phyloP scores from a whole-genome alignment of 352 stramenopile genomes.

The Phytophthora pisi region DNA sequence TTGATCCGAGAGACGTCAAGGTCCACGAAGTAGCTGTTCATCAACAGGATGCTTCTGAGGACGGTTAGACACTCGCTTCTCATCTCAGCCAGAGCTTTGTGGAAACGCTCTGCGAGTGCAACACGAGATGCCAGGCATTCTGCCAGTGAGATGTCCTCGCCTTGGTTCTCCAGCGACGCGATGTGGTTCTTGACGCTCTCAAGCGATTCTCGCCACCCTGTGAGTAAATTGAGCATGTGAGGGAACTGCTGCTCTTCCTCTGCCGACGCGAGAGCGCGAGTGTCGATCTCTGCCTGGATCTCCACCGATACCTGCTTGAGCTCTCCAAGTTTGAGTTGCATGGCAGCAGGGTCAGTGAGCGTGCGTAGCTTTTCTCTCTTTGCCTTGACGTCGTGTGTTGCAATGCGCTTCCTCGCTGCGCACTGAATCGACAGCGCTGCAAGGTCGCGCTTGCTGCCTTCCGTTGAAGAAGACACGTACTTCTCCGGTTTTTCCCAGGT shows the following conservation, averaged over 20 bases:
- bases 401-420: constrained; percentile 44
- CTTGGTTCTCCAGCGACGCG: constrained; percentile 38
- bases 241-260: constrained; percentile 42
- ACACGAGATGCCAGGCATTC: constrained; percentile 39
- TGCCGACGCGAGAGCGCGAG: constrained; percentile 27
- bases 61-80: constrained; percentile 54
- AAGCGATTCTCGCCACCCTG: constrained; percentile 34
- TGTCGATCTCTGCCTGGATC: constrained; percentile 47
- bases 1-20: constrained; percentile 62
- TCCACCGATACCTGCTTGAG: constrained; percentile 49
- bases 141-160: constrained; percentile 35
- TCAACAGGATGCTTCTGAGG: constrained; percentile 49
- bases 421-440: constrained; percentile 67
- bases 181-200: constrained; percentile 44
- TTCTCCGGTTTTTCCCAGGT: constrained; percentile 42
- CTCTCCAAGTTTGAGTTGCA: constrained; percentile 47
- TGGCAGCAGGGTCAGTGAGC: constrained; percentile 36
- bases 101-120: constrained; percentile 37
- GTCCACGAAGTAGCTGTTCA: constrained; percentile 67
- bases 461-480: constrained; percentile 13
- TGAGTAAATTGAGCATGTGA: constrained; percentile 40
- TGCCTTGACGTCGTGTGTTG: constrained; percentile 33
- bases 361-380: constrained; percentile 37
- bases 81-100: constrained; percentile 47
- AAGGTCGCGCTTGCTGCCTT: constrained; percentile 36